A percentile compares a stretch with the other conserved stretches of the same genome.
These are phyloP conservation scores for Ophiosphaerella korrae DNA, from an alignment of 2,329 filamentous ascomycete genomes.

Conservation along the genomic window DNA sequence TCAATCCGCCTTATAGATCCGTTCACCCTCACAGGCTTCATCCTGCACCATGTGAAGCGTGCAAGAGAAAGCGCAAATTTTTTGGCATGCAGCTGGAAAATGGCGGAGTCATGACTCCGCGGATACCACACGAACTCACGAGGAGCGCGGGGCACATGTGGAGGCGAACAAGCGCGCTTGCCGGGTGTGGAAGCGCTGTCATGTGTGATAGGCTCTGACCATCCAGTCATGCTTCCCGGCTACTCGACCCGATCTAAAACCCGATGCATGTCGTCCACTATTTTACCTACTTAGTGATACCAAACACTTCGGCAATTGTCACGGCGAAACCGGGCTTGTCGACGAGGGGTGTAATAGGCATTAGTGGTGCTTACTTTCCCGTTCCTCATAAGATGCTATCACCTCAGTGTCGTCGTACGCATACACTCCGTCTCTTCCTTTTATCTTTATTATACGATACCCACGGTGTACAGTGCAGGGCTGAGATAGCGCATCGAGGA, in stretches of 20 bases:
- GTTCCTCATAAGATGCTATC: constrained; percentile 5
- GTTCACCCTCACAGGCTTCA: no score
- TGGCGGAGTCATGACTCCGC: constrained; percentile 6
- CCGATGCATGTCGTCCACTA: constrained; percentile 3
- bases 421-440: constrained; percentile 4
- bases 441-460: constrained; percentile 17
- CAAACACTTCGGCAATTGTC: constrained; percentile 20
- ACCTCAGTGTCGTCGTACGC: constrained; percentile 1
- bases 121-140: constrained; percentile 12
- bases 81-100: background rate
- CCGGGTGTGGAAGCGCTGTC: constrained; percentile 23
- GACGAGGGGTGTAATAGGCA: background rate
- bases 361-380: background rate
- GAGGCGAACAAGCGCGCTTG: constrained; percentile 21
- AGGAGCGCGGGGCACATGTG: constrained; percentile 25
- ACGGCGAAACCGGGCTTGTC: background rate
- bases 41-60: background rate
- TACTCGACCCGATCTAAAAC: constrained; percentile 2
- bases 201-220: constrained; percentile 19
- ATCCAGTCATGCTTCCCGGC: constrained; percentile 8
- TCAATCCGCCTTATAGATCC: background rate
- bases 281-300: background rate
- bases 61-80: background rate
- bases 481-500: constrained; percentile 9
- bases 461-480: constrained; percentile 6